phyloP scores from a whole-genome alignment of 2,329 filamentous ascomycete species.

The Akanthomyces lecanii region DNA sequence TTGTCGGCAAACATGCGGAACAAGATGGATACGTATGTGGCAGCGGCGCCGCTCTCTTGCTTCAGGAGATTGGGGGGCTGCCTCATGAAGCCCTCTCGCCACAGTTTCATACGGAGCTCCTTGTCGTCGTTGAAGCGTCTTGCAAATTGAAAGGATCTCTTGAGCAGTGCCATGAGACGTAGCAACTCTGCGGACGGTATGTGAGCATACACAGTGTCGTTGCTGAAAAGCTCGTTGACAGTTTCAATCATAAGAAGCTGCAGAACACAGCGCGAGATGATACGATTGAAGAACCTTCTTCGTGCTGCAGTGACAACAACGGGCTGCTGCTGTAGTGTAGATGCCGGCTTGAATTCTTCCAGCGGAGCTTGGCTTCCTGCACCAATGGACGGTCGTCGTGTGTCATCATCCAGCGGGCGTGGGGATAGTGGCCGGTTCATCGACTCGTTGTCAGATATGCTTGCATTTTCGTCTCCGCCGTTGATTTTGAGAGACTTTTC shows the following conservation, averaged over 20 bases:
- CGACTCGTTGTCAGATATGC: conserved; percentile 31
- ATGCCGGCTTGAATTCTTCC: conserved; percentile 82
- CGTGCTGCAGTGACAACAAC: conserved; percentile 90
- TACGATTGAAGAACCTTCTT: conserved; percentile 95
- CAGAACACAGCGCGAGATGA: conserved; percentile 96
- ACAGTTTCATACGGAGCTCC: conserved; percentile 87
- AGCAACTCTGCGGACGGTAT: conserved; percentile 89
- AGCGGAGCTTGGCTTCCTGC: conserved; percentile 45
- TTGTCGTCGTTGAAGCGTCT: conserved; percentile 98
- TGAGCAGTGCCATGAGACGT: conserved; percentile 87
- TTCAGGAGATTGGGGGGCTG: conserved; percentile 96
- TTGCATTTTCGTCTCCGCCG: conserved; percentile 40
- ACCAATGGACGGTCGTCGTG: conserved; percentile 29
- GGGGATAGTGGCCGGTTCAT: conserved; percentile 27
- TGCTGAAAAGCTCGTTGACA: conserved; percentile 96
- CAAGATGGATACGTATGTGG: conserved; percentile 92
- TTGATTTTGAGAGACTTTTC: conserved; percentile 61
- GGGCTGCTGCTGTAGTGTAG: conserved; percentile 77
- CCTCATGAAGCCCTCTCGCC: conserved; percentile 99
- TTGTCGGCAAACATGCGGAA: conserved; percentile 97
- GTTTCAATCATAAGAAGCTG: conserved; percentile 99
- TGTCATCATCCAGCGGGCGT: conserved; percentile 32
- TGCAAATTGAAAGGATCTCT: conserved; percentile 94
- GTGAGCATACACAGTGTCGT: conserved; percentile 87
- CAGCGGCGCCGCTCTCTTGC: conserved; percentile 88